These are phyloP conservation scores for Diaporthe sp. DNA, from an alignment of 2,329 filamentous ascomycete genomes.

Conservation along the genomic window DNA sequence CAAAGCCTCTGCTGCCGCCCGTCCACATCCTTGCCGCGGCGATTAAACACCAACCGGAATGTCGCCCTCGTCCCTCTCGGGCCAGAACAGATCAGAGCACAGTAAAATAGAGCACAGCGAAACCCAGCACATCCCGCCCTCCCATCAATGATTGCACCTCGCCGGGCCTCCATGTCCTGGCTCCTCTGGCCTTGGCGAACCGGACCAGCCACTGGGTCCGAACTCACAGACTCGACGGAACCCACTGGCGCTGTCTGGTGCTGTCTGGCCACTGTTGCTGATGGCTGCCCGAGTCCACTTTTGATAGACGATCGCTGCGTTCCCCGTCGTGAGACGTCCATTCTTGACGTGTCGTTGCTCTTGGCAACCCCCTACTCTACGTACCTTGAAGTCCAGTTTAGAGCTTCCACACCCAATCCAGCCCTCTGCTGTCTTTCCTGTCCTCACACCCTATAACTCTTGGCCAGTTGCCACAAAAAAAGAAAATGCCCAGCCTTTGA, in stretches of 20 bases:
- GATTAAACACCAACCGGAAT: constrained; percentile 20
- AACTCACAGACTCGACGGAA: constrained; percentile 1
- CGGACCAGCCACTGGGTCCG: constrained; percentile 24
- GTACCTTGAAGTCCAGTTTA: background rate
- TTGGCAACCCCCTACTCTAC: constrained; percentile 13
- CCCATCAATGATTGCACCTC: too few species aligned
- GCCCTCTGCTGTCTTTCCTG: background rate
- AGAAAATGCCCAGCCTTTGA: constrained; percentile 14
- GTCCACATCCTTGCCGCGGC: constrained; percentile 2
- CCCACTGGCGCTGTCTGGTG: constrained; percentile 7
- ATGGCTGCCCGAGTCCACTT: constrained; percentile 25
- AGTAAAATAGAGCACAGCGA: background rate
- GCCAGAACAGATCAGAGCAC: background rate
- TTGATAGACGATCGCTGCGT: constrained; percentile 20
- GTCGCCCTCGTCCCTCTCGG: background rate
- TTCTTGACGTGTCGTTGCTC: constrained; percentile 30
- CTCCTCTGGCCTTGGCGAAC: constrained; percentile 20
- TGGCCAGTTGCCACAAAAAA: constrained; percentile 19
- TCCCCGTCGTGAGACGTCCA: constrained; percentile 11
- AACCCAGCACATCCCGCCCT: background rate
- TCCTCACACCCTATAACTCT: constrained; percentile 1
- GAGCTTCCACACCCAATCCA: constrained; percentile 3
- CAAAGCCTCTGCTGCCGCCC: constrained; percentile 16
- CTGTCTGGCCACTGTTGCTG: constrained; percentile 1
- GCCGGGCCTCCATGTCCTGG: constrained; percentile 10